phyloP scores from a whole-genome alignment of 2,329 filamentous ascomycete genomes.

The Tolypocladium cylindrosporum region DNA sequence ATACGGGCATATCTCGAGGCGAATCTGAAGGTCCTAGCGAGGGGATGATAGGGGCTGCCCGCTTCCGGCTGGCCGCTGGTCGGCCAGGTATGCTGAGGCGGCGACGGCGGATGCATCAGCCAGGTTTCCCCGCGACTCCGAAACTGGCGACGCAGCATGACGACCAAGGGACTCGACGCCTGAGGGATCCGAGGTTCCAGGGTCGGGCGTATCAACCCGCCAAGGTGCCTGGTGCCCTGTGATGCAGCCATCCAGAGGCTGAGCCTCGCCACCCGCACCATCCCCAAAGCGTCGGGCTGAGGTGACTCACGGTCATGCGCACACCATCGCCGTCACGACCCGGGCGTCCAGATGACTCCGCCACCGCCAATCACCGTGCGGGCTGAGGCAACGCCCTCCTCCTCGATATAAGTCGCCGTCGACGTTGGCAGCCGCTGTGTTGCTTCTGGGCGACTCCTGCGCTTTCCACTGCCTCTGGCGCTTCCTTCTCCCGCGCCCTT shows the following conservation, averaged over 20 bases:
- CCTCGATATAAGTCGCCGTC: not conserved
- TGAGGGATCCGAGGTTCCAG: too few species aligned
- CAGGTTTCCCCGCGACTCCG: not conserved
- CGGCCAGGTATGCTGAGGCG: too few species aligned
- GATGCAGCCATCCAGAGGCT: not conserved
- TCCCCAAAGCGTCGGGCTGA: not conserved
- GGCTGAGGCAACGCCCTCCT: not conserved
- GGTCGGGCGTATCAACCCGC: too few species aligned
- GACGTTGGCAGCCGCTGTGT: not conserved
- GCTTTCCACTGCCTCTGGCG: not conserved
- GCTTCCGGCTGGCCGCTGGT: too few species aligned
- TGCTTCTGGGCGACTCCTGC: not conserved
- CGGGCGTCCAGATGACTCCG: slow-evolving; percentile 1
- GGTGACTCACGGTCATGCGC: slow-evolving; percentile 17
- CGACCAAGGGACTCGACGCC: not conserved
- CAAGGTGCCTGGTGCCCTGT: too few species aligned
- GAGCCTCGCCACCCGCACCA: not conserved
- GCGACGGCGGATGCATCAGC: not conserved
- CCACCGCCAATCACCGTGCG: not conserved
- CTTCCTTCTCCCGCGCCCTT: not conserved
- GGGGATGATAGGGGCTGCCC: too few species aligned
- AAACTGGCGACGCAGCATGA: not conserved
- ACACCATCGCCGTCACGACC: not conserved
- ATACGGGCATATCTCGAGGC: not conserved
- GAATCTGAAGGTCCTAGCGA: too few species aligned